Percentiles rank a stretch among this genome's conserved stretches.
These are phyloP conservation scores for Candida incommunis DNA, from an alignment of 805 yeast genomes.

Conservation along the genomic window DNA sequence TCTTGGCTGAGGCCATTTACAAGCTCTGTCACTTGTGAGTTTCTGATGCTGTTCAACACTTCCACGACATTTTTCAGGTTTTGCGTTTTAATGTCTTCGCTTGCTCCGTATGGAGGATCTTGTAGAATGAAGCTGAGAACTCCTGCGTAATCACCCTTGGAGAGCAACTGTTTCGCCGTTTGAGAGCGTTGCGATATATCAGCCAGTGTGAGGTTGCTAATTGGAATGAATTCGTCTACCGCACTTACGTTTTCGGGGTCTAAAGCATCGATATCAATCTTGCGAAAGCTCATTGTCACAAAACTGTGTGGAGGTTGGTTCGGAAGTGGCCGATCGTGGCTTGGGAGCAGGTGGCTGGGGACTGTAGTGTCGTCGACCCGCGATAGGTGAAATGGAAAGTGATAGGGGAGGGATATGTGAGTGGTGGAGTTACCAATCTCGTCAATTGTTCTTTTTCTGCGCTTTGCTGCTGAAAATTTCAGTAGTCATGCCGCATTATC, in stretches of 20 bases:
- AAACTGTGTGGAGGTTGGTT: too few relatives aligned
- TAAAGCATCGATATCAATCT: conserved; percentile 83
- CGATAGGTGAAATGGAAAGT: too few relatives aligned
- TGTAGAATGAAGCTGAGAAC: conserved; percentile 53
- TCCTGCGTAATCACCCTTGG: conserved; percentile 57
- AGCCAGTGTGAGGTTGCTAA: conserved; percentile 34
- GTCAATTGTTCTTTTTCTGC: too few relatives aligned
- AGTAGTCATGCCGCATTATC: too few relatives aligned
- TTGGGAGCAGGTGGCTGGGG: too few relatives aligned
- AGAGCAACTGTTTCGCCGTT: conserved; percentile 45
- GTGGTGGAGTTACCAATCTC: too few relatives aligned
- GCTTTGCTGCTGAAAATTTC: too few relatives aligned
- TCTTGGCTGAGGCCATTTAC: conserved; percentile 44
- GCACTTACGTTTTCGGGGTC: conserved; percentile 65
- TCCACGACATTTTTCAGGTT: conserved; percentile 51
- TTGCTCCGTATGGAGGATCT: conserved; percentile 75
- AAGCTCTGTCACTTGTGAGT: conserved; percentile 48
- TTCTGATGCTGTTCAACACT: conserved; percentile 51
- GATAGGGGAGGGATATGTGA: too few relatives aligned
- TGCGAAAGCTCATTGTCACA: conserved; percentile 30
- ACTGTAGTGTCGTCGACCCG: too few relatives aligned
- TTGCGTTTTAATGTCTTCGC: conserved; percentile 35
- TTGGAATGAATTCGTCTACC: conserved; percentile 47
- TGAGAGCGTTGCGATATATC: conserved; percentile 43
- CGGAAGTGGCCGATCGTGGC: too few relatives aligned